Evolutionary conservation across 441 rosid genomes (phyloP).

Genomic region (Corymbia citriodora): DNA sequence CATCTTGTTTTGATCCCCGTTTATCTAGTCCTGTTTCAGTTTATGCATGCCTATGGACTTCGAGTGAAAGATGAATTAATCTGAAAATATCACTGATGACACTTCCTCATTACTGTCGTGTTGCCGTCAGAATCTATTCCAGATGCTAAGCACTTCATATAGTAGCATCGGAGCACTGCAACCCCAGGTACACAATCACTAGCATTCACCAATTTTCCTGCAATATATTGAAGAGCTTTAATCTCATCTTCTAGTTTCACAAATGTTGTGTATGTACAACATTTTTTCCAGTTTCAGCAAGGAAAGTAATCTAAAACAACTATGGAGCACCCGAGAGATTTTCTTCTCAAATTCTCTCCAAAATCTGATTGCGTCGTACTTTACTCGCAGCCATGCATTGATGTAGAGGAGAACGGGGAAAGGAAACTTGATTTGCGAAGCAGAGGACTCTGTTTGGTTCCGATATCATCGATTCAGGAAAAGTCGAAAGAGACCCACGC

Average conservation of each 20-base stretch:
- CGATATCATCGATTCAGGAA: conserved; percentile 23
- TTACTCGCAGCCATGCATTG: not conserved
- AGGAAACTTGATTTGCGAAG: conserved; percentile 25
- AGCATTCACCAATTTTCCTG: not conserved
- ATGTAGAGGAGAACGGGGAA: conserved; percentile 17
- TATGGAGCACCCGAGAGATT: not conserved
- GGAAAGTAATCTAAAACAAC: not conserved
- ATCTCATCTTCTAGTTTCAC: not conserved
- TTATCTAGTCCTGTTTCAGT: not conserved
- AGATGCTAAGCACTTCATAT: conserved; percentile 31
- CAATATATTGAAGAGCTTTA: not conserved
- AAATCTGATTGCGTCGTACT: not conserved
- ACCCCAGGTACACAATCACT: conserved; percentile 23
- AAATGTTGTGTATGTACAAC: not conserved
- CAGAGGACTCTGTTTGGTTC: conserved; percentile 62
- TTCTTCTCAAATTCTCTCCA: not conserved
- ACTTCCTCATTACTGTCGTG: not conserved
- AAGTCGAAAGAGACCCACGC: conserved; percentile 8
- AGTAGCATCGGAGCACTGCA: conserved; percentile 7
- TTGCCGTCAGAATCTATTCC: conserved; percentile 22
- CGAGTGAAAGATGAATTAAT: not conserved
- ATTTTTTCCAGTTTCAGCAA: not conserved
- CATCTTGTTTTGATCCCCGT: not conserved
- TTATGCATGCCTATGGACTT: not conserved
- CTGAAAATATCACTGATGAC: not conserved